A percentile compares a stretch with the other conserved stretches of the same genome.
phyloP scores from a whole-genome alignment of 306 rosid species.

The Fragaria vesca region DNA sequence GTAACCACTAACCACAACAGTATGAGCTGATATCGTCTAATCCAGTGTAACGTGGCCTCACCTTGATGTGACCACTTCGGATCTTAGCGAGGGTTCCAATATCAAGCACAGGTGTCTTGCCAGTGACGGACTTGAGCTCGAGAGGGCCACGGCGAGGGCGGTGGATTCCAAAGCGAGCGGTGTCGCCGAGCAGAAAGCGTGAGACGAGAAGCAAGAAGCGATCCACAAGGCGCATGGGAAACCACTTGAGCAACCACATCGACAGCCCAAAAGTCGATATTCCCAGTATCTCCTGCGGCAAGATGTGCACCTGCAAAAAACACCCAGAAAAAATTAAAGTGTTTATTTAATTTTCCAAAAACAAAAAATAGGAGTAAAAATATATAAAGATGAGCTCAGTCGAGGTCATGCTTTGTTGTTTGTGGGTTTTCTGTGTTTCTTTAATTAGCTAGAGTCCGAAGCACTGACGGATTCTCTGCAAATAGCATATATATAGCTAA shows the following conservation, averaged over 20 bases:
- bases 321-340: background rate
- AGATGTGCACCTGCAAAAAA: conserved; percentile 70
- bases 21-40: background rate
- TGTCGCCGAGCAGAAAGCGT: conserved; percentile 84
- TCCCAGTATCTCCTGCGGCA: conserved; percentile 92
- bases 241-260: conserved; percentile 80
- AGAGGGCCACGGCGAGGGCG: conserved; percentile 89
- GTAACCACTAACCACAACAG: background rate
- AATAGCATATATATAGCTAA: conserved; percentile 3
- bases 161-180: conserved; percentile 60
- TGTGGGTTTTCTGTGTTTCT: conserved; percentile 3
- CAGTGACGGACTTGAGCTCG: conserved; percentile 66
- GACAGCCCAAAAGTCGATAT: conserved; percentile 95
- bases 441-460: background rate
- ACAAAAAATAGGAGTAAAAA: background rate
- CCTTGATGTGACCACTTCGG: conserved; percentile 82
- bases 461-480: conserved; percentile 10
- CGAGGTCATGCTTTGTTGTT: conserved; percentile 8
- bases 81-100: conserved; percentile 82
- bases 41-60: background rate
- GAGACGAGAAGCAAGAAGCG: conserved; percentile 68
- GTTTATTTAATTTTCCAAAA: background rate
- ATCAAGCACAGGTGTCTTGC: conserved; percentile 93
- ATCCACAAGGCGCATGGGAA: conserved; percentile 79
- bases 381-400: background rate